phyloP scores from a whole-genome alignment of 768 basidiomycete species.

The Panellus pusillus region DNA sequence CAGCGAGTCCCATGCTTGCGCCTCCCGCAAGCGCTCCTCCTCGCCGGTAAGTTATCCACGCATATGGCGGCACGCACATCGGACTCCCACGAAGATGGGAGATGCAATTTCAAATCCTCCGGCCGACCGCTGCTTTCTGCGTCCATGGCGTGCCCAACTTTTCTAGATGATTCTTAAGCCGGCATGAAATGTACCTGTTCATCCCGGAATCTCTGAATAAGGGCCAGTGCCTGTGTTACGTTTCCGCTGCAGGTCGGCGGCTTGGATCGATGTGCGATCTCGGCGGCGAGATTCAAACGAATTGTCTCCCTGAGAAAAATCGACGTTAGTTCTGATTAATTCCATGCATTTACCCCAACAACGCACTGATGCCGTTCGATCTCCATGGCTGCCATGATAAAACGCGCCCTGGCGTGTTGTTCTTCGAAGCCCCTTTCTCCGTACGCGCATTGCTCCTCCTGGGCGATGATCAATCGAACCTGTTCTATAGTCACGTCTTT shows the following conservation, averaged over 20 bases:
- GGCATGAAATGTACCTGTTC: too few relatives aligned
- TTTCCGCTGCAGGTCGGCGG: too few relatives aligned
- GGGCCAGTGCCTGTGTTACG: too few relatives aligned
- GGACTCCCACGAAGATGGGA: conserved; percentile 22
- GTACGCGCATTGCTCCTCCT: conserved; percentile 17
- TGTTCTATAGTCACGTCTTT: too few relatives aligned
- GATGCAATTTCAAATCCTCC: neutral
- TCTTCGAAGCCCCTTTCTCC: neutral
- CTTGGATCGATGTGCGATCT: too few relatives aligned
- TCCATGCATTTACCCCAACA: too few relatives aligned
- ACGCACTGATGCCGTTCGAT: conserved; percentile 12
- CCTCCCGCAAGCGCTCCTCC: conserved; percentile 22
- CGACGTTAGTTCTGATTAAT: too few relatives aligned
- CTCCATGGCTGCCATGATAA: conserved; percentile 14
- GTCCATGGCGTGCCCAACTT: too few relatives aligned
- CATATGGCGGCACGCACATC: conserved; percentile 2
- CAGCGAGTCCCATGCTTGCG: conserved; percentile 21
- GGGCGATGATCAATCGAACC: neutral
- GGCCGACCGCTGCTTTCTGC: neutral
- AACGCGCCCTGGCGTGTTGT: neutral
- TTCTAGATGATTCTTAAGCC: too few relatives aligned
- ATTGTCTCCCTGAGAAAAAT: neutral
- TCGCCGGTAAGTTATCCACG: conserved; percentile 10
- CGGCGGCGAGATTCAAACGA: too few relatives aligned
- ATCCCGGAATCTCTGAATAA: too few relatives aligned